phyloP scores from a whole-genome alignment of 768 basidiomycete genomes.

The Pulveroboletus sp. region DNA sequence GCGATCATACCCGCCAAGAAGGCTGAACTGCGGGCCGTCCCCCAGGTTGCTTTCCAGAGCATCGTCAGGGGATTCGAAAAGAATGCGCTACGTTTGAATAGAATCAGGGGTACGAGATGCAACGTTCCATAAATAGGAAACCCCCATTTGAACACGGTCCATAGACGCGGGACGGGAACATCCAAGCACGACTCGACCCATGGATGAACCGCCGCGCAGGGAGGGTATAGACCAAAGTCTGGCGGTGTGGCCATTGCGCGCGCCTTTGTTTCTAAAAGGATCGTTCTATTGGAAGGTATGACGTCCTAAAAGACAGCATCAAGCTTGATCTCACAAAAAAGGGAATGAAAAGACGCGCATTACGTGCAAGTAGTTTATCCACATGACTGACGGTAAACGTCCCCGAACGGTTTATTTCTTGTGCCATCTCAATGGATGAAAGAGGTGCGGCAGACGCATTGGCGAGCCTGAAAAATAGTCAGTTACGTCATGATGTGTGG shows the following conservation, averaged over 20 bases:
- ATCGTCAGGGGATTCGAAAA: constrained; percentile 63
- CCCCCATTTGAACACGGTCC: constrained; percentile 82
- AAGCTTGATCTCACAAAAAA: neutral
- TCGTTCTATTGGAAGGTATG: constrained; percentile 47
- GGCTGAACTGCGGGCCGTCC: constrained; percentile 79
- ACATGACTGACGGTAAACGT: constrained; percentile 55
- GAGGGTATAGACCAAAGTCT: constrained; percentile 53
- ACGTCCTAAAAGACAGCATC: constrained; percentile 44
- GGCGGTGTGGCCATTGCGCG: constrained; percentile 30
- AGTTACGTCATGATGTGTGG: neutral
- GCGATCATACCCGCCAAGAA: constrained; percentile 84
- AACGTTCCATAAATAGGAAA: constrained; percentile 83
- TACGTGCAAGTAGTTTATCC: constrained; percentile 47
- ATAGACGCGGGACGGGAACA: constrained; percentile 57
- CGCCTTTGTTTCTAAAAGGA: constrained; percentile 44
- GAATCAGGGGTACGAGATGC: constrained; percentile 82
- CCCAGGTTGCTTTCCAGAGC: constrained; percentile 60
- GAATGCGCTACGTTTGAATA: constrained; percentile 76
- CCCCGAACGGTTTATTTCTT: constrained; percentile 55
- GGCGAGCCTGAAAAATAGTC: constrained; percentile 56
- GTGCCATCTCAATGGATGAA: constrained; percentile 60
- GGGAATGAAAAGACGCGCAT: constrained; percentile 35
- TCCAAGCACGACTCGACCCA: constrained; percentile 49
- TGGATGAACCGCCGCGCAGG: constrained; percentile 81
- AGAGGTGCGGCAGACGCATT: constrained; percentile 63